These are phyloP conservation scores for Tetrastigma voinierianum DNA, from an alignment of 164 flowering plant species.

Conservation along the genomic window DNA sequence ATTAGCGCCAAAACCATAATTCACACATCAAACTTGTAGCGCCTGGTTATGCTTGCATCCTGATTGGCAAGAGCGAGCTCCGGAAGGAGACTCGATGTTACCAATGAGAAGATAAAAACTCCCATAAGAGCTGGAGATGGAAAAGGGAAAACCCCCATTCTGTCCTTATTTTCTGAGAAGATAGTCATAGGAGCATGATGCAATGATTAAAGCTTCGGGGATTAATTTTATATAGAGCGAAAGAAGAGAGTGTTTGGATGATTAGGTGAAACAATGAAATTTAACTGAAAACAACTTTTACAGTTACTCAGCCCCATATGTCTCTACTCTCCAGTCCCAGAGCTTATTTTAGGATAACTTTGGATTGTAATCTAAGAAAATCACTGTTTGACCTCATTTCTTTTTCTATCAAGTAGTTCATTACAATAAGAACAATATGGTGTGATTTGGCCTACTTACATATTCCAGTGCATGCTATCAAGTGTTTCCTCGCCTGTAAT, in stretches of 20 bases:
- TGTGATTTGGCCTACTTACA: no score
- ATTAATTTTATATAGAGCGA: neutral
- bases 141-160: conserved; percentile 16
- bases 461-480: no score
- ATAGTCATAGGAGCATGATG: neutral
- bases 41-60: conserved; percentile 30
- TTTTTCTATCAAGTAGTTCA: no score
- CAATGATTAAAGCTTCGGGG: neutral
- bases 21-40: conserved; percentile 35
- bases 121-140: neutral
- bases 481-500: no score
- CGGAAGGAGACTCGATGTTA: conserved; percentile 10
- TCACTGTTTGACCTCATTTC: neutral
- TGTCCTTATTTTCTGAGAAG: neutral
- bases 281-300: neutral
- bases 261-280: neutral
- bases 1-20: no score
- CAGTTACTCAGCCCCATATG: no score
- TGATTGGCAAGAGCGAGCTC: conserved; percentile 14
- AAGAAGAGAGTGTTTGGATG: neutral
- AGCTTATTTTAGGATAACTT: neutral
- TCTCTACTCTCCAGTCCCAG: neutral
- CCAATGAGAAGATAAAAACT: conserved; percentile 1
- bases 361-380: conserved; percentile 25
- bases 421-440: no score